Percentiles rank a stretch among this genome's conserved stretches.
phyloP scores from a whole-genome alignment of 2,329 filamentous ascomycete species.

The Ustulina deusta region DNA sequence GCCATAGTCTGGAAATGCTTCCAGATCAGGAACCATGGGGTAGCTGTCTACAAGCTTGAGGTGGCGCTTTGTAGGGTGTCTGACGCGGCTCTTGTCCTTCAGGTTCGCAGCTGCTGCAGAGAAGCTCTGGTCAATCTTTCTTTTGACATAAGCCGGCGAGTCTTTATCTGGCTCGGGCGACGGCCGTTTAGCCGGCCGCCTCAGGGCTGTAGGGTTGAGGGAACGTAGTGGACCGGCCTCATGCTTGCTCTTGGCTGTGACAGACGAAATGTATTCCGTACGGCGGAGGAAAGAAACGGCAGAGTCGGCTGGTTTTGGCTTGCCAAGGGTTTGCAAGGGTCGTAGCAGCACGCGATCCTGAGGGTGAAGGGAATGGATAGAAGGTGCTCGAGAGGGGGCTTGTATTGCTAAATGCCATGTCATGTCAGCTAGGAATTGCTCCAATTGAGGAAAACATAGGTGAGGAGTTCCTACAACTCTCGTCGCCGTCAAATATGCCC shows the following conservation, averaged over 20 bases:
- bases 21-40: constrained; percentile 73
- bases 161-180: constrained; percentile 71
- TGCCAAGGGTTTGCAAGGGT: constrained; percentile 85
- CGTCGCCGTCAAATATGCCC: constrained; percentile 93
- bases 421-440: constrained; percentile 33
- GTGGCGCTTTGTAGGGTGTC: constrained; percentile 69
- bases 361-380: constrained; percentile 85
- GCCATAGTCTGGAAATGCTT: constrained; percentile 76
- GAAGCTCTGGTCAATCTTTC: constrained; percentile 74
- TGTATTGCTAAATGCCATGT: constrained; percentile 75
- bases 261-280: constrained; percentile 90
- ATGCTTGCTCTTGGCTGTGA: constrained; percentile 61
- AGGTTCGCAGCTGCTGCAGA: constrained; percentile 65
- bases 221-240: constrained; percentile 67
- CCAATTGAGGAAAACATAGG: constrained; percentile 6
- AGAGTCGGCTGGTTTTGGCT: constrained; percentile 79
- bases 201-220: constrained; percentile 57
- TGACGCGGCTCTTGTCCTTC: constrained; percentile 65
- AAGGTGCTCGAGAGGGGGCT: constrained; percentile 76
- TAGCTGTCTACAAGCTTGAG: constrained; percentile 70
- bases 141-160: constrained; percentile 74
- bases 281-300: constrained; percentile 93
- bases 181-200: constrained; percentile 59
- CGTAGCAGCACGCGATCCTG: constrained; percentile 87
- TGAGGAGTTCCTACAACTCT: constrained; percentile 75